A percentile compares a stretch with the other conserved stretches of the same genome.
Evolutionary conservation across 2,329 filamentous ascomycete genomes (phyloP).

Genomic region (Colletotrichum viniferum): DNA sequence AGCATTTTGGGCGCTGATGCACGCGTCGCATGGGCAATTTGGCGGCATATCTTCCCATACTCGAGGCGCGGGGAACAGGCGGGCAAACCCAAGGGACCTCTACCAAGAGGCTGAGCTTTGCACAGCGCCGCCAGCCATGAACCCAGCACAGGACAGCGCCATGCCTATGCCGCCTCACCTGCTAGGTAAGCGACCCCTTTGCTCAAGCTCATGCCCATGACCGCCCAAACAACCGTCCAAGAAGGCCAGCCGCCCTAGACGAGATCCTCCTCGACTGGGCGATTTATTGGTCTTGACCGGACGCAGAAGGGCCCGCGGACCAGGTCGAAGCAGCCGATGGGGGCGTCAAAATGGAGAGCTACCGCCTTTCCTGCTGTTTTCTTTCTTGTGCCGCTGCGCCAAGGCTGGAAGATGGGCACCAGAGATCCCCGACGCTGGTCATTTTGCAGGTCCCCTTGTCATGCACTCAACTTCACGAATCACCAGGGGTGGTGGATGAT

Average conservation of each 20-base stretch:
- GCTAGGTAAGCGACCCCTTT: background rate
- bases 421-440: background rate
- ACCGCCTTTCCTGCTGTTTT: background rate
- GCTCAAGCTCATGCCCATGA: background rate
- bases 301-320: background rate
- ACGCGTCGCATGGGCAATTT: background rate
- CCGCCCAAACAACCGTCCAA: background rate
- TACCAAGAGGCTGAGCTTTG: background rate
- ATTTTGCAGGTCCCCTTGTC: background rate
- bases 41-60: background rate
- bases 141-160: background rate
- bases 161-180: background rate
- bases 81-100: background rate
- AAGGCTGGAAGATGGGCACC: background rate
- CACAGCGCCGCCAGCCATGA: background rate
- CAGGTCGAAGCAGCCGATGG: background rate
- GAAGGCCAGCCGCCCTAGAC: background rate
- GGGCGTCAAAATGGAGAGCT: background rate
- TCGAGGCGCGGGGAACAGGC: background rate
- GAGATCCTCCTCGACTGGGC: background rate
- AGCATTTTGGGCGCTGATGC: background rate
- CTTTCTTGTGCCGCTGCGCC: background rate
- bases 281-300: background rate
- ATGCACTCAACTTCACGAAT: background rate
- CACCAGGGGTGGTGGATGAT: background rate